Percentiles rank a stretch among this genome's conserved stretches.
Conservation (phyloP, 345 rosid genomes). For the Gossypioides kirkii region DNA sequence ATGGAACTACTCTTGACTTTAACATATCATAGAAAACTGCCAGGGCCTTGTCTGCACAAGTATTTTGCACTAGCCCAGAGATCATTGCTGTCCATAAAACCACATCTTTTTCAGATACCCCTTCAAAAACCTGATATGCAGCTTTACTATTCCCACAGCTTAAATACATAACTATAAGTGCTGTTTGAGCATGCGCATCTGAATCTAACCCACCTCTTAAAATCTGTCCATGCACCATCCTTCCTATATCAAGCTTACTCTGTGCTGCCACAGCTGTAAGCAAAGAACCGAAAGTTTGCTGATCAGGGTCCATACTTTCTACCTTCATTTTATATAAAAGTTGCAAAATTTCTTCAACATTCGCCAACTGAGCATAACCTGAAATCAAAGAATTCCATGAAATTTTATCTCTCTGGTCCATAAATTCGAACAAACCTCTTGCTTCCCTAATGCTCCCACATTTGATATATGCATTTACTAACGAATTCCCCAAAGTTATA, state of each 20-base stretch:
- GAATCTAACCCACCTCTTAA: conserved; percentile 40
- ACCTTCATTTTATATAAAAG: conserved; percentile 37
- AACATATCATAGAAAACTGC: conserved; percentile 47
- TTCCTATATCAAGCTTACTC: conserved; percentile 41
- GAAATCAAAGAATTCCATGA: conserved; percentile 57
- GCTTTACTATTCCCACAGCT: conserved; percentile 44
- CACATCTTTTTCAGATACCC: conserved; percentile 43
- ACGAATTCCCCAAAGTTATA: conserved; percentile 32
- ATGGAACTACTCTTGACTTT: conserved; percentile 41
- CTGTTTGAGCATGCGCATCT: conserved; percentile 54
- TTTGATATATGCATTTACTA: conserved; percentile 44
- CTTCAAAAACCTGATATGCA: conserved; percentile 43
- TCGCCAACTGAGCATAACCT: conserved; percentile 37
- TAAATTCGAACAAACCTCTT: conserved; percentile 39
- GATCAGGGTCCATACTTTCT: conserved; percentile 41
- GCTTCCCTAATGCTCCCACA: conserved; percentile 35
- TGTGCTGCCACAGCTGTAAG: conserved; percentile 34
- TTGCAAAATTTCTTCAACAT: conserved; percentile 31
- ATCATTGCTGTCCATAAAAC: conserved; percentile 75
- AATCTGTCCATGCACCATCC: conserved; percentile 49
- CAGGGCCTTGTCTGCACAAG: conserved; percentile 50
- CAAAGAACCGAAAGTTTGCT: conserved; percentile 41
- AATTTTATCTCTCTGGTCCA: conserved; percentile 45
- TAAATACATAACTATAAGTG: conserved; percentile 57
- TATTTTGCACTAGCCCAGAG: conserved; percentile 72